A percentile compares a stretch with the other conserved stretches of the same genome.
These are phyloP conservation scores for Cryphonectria nitschkei DNA, from an alignment of 2,329 filamentous ascomycete species.

Conservation along the genomic window DNA sequence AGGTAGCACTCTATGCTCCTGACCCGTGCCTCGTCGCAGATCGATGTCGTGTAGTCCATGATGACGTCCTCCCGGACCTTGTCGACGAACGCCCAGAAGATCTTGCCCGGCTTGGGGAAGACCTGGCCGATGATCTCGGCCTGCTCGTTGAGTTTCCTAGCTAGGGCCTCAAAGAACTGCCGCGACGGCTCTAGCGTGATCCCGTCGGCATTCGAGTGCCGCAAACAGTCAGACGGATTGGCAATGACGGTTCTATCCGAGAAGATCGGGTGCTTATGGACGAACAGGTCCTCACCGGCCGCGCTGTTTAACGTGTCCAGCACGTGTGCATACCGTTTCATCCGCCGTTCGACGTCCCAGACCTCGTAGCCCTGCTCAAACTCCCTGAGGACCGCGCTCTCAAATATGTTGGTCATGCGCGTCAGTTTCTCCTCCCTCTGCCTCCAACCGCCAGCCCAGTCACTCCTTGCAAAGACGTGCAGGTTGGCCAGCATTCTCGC, in stretches of 20 bases:
- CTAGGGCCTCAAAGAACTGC: conserved; percentile 76
- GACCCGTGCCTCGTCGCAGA: conserved; percentile 87
- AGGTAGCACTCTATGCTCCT: conserved; percentile 77
- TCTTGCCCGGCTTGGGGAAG: conserved; percentile 71
- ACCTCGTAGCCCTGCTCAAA: conserved; percentile 92
- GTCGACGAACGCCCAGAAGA: conserved; percentile 79
- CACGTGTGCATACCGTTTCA: conserved; percentile 88
- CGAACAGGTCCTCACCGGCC: conserved; percentile 80
- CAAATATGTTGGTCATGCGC: conserved; percentile 80
- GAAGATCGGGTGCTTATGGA: conserved; percentile 87
- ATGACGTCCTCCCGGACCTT: conserved; percentile 84
- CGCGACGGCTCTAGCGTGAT: conserved; percentile 81
- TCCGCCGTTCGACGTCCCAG: conserved; percentile 84
- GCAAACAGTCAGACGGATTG: conserved; percentile 81
- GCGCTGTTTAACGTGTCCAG: conserved; percentile 79
- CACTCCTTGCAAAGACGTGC: conserved; percentile 75
- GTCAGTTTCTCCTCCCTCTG: conserved; percentile 73
- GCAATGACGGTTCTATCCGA: conserved; percentile 71
- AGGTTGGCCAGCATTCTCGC: conserved; percentile 87
- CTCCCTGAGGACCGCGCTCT: conserved; percentile 86
- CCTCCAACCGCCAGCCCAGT: conserved; percentile 75
- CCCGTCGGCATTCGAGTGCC: conserved; percentile 64
- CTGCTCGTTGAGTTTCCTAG: conserved; percentile 81
- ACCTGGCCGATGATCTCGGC: conserved; percentile 76
- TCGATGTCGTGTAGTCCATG: conserved; percentile 79